Base-by-base conservation (phyloP, 106 monocot species). In the Allium fistulosum region DNA sequence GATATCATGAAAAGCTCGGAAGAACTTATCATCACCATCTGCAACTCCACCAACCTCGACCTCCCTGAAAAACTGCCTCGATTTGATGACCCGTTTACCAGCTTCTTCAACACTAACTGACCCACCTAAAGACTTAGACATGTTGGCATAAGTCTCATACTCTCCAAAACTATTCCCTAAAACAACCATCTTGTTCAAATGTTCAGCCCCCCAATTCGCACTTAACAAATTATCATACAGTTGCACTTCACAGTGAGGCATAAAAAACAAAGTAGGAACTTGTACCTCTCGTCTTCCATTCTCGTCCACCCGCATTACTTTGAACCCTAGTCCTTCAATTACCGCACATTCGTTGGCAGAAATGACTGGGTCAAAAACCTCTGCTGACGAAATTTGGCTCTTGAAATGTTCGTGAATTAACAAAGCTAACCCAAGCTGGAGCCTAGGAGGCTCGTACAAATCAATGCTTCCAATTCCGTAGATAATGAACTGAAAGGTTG, bases 391-490 rank as follows among this genome's bases (percentile, higher is more conserved):
- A 47, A 59, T 69, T 6, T 58, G 50, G 8, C n/a, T 26, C 37
- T 77, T 71, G 53, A 92, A 73, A 65, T 80, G 82, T 26, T 68
- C 63, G 8, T 58, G 59, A 45, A 97, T 66, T 61, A 87, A 78
- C 63, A 85, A 51, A 15, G 88, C 86, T 9, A 97, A 77, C 8
- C 92, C 73, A 17, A 97, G 78, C 74, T 92, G 92, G 75, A 97
- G 78, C 6, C 92, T 81, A 0, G 92, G 75, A 0, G 80, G 53
- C 13, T 81, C 85, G 62, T 76, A 78, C n/a, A 78, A 76, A 8
- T 80, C 88, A 57, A 97, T 74, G 81, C 84, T 86, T 8, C 96
- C 96, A 22, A 97, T 75, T 68, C 96, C 96, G 82, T 92, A 92
- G 8, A 84, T 76, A 7, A 92, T 82, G 37, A 97, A 59, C 15